These are phyloP conservation scores for Myriosclerotinia duriaeana DNA, from an alignment of 2,329 filamentous ascomycete species.

Conservation along the genomic window DNA sequence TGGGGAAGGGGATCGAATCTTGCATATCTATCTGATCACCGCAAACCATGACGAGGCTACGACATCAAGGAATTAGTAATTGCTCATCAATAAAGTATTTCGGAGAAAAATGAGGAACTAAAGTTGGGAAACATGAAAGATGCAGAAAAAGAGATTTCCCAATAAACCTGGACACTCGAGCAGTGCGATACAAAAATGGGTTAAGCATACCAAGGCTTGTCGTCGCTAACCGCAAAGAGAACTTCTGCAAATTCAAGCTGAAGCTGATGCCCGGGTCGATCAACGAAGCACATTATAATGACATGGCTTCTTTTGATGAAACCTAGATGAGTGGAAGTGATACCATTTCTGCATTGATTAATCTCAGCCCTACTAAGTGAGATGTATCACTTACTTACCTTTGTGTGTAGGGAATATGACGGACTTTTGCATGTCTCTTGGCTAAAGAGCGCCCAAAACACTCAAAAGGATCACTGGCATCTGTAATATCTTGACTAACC, in stretches of 20 bases:
- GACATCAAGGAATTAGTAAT: background rate
- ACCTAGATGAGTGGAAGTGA: slow-evolving; percentile 48
- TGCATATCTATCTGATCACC: slow-evolving; percentile 46
- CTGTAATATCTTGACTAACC: slow-evolving; percentile 44
- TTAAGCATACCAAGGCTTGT: slow-evolving; percentile 43
- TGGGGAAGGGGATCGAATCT: slow-evolving; percentile 48
- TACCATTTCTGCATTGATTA: slow-evolving; percentile 41
- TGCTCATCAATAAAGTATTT: background rate
- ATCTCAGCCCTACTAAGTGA: background rate
- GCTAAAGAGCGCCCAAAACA: slow-evolving; percentile 64
- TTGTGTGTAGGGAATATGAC: slow-evolving; percentile 70
- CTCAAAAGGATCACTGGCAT: slow-evolving; percentile 68
- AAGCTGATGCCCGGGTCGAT: slow-evolving; percentile 47
- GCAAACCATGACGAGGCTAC: slow-evolving; percentile 52
- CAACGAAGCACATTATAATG: slow-evolving; percentile 51
- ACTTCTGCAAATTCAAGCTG: slow-evolving; percentile 53
- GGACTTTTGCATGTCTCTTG: slow-evolving; percentile 58
- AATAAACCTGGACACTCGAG: background rate
- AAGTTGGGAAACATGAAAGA: background rate
- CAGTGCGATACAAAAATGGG: background rate
- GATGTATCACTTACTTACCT: slow-evolving; percentile 37
- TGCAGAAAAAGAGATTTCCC: background rate
- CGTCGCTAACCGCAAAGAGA: slow-evolving; percentile 45
- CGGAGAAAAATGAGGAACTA: background rate
- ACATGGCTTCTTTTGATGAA: slow-evolving; percentile 40